These are phyloP conservation scores for Eryngium alpinum DNA, from an alignment of 140 eudicot genomes.

Conservation along the genomic window DNA sequence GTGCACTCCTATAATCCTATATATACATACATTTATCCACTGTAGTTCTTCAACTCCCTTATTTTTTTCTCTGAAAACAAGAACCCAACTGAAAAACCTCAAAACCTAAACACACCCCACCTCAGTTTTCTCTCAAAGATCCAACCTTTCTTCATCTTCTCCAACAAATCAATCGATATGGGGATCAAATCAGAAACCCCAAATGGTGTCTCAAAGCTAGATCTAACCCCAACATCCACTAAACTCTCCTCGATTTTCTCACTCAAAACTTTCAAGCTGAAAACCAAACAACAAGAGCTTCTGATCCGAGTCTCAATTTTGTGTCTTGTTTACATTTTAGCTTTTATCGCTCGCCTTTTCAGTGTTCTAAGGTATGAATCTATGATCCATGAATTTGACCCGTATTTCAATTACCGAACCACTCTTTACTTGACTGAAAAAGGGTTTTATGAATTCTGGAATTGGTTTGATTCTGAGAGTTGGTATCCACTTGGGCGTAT, in stretches of 20 bases:
- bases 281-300: constrained; percentile 89
- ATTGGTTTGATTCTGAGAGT: constrained; percentile 94
- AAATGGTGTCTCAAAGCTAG: constrained; percentile 35
- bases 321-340: constrained; percentile 64
- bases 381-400: constrained; percentile 96
- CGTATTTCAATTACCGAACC: constrained; percentile 84
- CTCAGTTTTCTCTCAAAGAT: neutral
- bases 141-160: neutral
- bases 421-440: constrained; percentile 68
- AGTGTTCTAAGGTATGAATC: constrained; percentile 84
- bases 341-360: constrained; percentile 80
- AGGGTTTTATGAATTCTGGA: constrained; percentile 94
- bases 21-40: neutral
- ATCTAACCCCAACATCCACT: constrained; percentile 26
- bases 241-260: constrained; percentile 29
- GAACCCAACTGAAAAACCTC: neutral
- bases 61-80: neutral
- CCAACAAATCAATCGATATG: constrained; percentile 21
- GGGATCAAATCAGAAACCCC: constrained; percentile 36
- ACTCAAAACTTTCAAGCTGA: constrained; percentile 56
- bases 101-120: constrained; percentile 1
- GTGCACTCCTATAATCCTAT: neutral
- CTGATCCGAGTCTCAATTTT: constrained; percentile 71
- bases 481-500: constrained; percentile 54
- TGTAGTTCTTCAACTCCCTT: neutral